These are phyloP conservation scores for Trifolium dubium DNA, from an alignment of 306 rosid genomes.

Conservation along the genomic window DNA sequence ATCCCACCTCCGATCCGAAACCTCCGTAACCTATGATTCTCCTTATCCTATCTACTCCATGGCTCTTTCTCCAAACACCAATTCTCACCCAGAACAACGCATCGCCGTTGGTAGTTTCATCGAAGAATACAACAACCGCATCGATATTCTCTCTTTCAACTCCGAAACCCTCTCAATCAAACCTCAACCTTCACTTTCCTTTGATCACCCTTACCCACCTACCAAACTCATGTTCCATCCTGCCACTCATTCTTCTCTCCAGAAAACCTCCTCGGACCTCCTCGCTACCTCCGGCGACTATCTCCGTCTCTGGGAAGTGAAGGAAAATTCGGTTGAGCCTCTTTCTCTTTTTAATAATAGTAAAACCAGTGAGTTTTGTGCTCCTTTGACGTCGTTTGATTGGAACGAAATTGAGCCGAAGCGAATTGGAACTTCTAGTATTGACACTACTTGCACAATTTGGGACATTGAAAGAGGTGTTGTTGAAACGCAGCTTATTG, in stretches of 20 bases:
- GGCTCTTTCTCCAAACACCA: constrained; percentile 63
- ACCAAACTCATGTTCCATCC: constrained; percentile 98
- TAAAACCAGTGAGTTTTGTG: constrained; percentile 86
- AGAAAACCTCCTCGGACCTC: constrained; percentile 53
- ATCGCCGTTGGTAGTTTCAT: constrained; percentile 90
- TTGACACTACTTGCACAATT: constrained; percentile 92
- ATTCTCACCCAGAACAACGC: constrained; percentile 43
- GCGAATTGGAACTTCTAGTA: constrained; percentile 86
- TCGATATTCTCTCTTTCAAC: constrained; percentile 84
- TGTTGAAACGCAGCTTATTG: constrained; percentile 96
- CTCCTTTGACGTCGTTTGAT: constrained; percentile 93
- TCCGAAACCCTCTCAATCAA: constrained; percentile 61
- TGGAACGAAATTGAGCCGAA: constrained; percentile 92
- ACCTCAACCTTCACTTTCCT: constrained; percentile 72
- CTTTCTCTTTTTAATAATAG: constrained; percentile 80
- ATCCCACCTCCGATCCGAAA: constrained; percentile 63
- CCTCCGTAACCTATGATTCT: constrained; percentile 66
- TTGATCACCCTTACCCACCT: constrained; percentile 96
- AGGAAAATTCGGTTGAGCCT: constrained; percentile 66
- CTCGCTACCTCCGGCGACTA: constrained; percentile 96
- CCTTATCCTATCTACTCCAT: constrained; percentile 79
- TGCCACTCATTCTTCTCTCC: constrained; percentile 48
- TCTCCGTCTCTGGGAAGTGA: constrained; percentile 95
- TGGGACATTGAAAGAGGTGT: constrained; percentile 86
- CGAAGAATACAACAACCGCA: constrained; percentile 80